Evolutionary conservation across 2,329 filamentous ascomycete genomes (phyloP).

Genomic region (Seiridium unicorne): DNA sequence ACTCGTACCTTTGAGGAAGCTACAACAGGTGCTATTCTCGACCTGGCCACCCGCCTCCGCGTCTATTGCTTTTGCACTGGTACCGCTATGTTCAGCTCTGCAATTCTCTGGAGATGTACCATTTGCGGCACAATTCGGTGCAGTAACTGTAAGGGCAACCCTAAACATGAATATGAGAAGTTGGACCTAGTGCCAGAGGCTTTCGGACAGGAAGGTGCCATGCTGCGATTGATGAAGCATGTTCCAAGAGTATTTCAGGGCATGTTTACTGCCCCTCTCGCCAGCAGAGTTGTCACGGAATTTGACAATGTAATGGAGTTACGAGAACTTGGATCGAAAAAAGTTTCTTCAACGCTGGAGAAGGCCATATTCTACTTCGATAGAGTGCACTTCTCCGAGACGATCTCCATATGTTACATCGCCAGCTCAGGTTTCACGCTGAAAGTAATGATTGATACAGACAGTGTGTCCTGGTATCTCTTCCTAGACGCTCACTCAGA

Average conservation of each 20-base stretch:
- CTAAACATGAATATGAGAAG: slow-evolving; percentile 27
- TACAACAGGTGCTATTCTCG: slow-evolving; percentile 7
- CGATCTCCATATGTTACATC: slow-evolving; percentile 21
- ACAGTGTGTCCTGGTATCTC: slow-evolving; percentile 23
- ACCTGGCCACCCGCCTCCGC: slow-evolving; percentile 15
- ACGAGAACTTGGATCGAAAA: neutral
- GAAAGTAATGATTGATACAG: slow-evolving; percentile 17
- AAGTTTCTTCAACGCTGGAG: neutral
- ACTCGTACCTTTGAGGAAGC: neutral
- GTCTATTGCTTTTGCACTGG: slow-evolving; percentile 35
- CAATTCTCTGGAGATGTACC: slow-evolving; percentile 24
- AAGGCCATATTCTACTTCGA: slow-evolving; percentile 20
- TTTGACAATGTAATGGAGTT: neutral
- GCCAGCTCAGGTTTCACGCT: slow-evolving; percentile 18
- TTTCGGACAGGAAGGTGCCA: slow-evolving; percentile 16
- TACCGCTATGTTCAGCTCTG: slow-evolving; percentile 26
- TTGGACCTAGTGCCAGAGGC: slow-evolving; percentile 11
- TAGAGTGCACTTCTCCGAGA: slow-evolving; percentile 21
- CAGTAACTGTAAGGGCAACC: slow-evolving; percentile 36
- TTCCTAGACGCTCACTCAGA: slow-evolving; percentile 15
- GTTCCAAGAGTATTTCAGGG: neutral
- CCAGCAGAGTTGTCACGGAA: neutral
- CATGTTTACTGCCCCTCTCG: neutral
- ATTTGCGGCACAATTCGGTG: slow-evolving; percentile 36
- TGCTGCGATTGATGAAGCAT: neutral